phyloP scores from a whole-genome alignment of 2,329 filamentous ascomycete species.

The Cyclaneusma minus region DNA sequence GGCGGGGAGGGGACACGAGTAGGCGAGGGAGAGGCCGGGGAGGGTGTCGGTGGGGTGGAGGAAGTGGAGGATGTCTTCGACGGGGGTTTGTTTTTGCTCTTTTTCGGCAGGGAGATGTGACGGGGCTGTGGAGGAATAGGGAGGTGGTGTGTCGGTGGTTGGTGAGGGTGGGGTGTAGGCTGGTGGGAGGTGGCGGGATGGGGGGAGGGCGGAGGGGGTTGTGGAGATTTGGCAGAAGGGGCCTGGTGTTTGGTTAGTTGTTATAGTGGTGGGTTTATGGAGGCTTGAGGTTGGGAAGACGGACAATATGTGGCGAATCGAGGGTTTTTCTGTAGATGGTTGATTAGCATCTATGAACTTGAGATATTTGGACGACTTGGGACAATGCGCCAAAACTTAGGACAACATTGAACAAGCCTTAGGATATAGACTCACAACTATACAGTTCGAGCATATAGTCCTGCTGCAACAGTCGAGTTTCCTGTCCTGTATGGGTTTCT shows the following conservation, averaged over 20 bases:
- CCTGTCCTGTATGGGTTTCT: constrained; percentile 47
- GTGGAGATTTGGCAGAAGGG: constrained; percentile 66
- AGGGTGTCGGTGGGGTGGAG: constrained; percentile 55
- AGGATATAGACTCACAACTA: too few species aligned
- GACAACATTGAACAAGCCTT: too few species aligned
- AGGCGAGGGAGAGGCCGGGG: constrained; percentile 52
- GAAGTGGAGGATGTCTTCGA: constrained; percentile 60
- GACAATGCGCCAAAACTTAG: constrained; percentile 1
- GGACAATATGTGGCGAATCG: constrained; percentile 28
- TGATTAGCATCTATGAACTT: too few species aligned
- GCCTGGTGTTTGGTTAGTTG: constrained; percentile 15
- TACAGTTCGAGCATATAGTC: constrained; percentile 56
- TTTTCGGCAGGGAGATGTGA: constrained; percentile 8
- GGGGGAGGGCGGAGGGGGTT: constrained; percentile 41
- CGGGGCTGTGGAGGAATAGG: constrained; percentile 10
- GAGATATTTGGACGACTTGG: constrained; percentile 1
- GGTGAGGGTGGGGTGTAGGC: constrained; percentile 37
- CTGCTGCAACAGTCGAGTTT: constrained; percentile 53
- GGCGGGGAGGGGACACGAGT: constrained; percentile 47
- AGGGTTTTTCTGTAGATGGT: constrained; percentile 13
- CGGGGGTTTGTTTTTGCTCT: constrained; percentile 13
- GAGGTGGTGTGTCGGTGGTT: constrained; percentile 19
- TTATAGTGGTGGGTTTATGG: background rate
- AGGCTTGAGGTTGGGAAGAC: constrained; percentile 1
- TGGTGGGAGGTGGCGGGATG: constrained; percentile 53